Evolutionary conservation across 306 rosid species (phyloP).

Genomic region (Acmispon strigosus): DNA sequence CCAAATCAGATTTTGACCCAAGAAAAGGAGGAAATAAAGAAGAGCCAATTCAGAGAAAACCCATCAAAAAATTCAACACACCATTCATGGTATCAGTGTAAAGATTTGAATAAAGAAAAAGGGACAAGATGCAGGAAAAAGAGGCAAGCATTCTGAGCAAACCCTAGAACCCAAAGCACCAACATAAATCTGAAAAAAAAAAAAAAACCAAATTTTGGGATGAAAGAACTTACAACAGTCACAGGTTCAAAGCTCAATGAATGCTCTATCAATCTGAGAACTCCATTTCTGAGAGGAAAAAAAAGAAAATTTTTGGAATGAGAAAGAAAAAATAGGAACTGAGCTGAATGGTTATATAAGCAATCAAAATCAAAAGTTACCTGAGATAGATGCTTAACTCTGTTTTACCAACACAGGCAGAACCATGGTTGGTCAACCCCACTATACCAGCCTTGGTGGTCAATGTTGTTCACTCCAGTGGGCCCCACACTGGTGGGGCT

Average conservation of each 20-base stretch:
- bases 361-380: not conserved
- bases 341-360: slow-evolving; percentile 33
- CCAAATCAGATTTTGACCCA: slow-evolving; percentile 14
- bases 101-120: not conserved
- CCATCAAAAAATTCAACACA: slow-evolving; percentile 6
- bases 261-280: slow-evolving; percentile 19
- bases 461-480: not conserved
- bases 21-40: not conserved
- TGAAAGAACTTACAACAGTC: slow-evolving; percentile 37
- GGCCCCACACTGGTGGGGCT: slow-evolving; percentile 24
- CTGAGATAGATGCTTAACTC: not conserved
- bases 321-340: slow-evolving; percentile 19
- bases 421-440: slow-evolving; percentile 41
- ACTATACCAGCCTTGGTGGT: slow-evolving; percentile 31
- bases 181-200: not conserved
- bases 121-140: not conserved
- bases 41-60: not conserved
- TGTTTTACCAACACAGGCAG: slow-evolving; percentile 14
- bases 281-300: slow-evolving; percentile 14
- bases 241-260: slow-evolving; percentile 29
- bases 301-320: not conserved
- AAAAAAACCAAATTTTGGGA: not conserved
- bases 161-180: slow-evolving; percentile 22
- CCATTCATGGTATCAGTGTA: not conserved
- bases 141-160: not conserved